phyloP scores from a whole-genome alignment of 176 grass and related monocot genomes.

The Rhynchospora tenuis region DNA sequence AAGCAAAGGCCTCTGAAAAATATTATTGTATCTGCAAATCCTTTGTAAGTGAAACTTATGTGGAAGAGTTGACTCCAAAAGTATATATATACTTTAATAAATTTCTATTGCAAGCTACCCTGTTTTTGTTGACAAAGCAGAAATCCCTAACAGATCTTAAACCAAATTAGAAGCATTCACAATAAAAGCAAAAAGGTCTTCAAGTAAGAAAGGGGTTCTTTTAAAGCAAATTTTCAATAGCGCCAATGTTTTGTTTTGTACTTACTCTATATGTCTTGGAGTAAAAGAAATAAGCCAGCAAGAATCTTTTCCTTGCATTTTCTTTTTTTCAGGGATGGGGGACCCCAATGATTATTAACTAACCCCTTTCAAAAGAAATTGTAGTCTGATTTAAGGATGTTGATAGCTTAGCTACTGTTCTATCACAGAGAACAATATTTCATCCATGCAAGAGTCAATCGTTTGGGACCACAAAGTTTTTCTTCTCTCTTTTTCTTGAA shows the following conservation, averaged over 20 bases:
- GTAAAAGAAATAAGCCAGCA: background rate
- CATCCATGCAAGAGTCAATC: constrained; percentile 11
- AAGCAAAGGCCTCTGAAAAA: no score
- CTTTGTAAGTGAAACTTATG: no score
- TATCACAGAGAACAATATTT: background rate
- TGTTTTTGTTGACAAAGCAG: background rate
- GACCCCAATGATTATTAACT: constrained; percentile 23
- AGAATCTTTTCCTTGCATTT: constrained; percentile 5
- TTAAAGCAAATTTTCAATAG: background rate
- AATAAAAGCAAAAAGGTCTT: background rate
- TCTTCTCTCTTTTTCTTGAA: background rate
- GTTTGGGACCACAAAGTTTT: constrained; percentile 2
- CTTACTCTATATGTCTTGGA: background rate
- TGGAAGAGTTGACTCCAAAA: no score
- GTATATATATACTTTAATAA: background rate
- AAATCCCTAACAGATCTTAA: background rate
- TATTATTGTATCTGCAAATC: no score
- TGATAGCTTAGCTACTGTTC: constrained; percentile 19
- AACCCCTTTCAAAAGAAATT: background rate
- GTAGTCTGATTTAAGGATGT: constrained; percentile 1
- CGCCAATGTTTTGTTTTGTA: background rate
- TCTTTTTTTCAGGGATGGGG: background rate
- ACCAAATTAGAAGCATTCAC: background rate
- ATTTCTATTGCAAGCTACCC: background rate
- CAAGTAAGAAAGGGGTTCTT: background rate